phyloP scores from a whole-genome alignment of 805 yeast genomes.

The Myxozyma kluyveri region DNA sequence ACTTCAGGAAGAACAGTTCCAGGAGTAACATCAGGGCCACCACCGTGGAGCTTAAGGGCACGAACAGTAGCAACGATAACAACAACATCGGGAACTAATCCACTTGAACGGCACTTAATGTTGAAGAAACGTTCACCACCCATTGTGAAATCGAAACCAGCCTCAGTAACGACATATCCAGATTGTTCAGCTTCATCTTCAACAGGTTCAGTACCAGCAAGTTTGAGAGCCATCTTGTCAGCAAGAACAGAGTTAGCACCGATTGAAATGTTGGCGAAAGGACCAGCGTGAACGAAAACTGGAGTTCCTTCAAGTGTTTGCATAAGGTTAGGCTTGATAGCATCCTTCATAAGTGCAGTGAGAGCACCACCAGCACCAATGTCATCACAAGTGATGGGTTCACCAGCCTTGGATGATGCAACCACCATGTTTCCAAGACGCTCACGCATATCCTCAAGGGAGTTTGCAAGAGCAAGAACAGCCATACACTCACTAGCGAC shows the following conservation, averaged over 20 bases:
- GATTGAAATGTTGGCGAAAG: constrained; percentile 94
- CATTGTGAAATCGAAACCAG: constrained; percentile 98
- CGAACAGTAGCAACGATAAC: constrained; percentile 94
- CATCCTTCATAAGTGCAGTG: constrained; percentile 91
- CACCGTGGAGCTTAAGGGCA: constrained; percentile 96
- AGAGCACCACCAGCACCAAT: constrained; percentile 94
- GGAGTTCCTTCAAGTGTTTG: constrained; percentile 98
- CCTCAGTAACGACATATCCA: constrained; percentile 95
- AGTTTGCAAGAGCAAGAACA: constrained; percentile 76
- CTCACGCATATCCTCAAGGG: constrained; percentile 76
- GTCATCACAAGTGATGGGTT: constrained; percentile 89
- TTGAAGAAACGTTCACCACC: constrained; percentile 97
- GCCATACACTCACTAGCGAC: constrained; percentile 98
- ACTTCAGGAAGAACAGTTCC: constrained; percentile 82
- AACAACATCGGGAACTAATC: constrained; percentile 81
- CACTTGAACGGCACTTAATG: constrained; percentile 91
- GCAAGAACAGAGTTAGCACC: constrained; percentile 96
- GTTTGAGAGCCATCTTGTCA: constrained; percentile 85
- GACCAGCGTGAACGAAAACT: constrained; percentile 96
- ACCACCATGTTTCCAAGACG: constrained; percentile 88
- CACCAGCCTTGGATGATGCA: constrained; percentile 71
- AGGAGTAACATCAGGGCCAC: constrained; percentile 95
- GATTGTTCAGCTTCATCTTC: constrained; percentile 39
- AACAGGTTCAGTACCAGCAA: constrained; percentile 65
- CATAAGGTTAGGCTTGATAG: constrained; percentile 94